Evolutionary conservation across 495 filamentous ascomycete species (phyloP).

Genomic region (Corynascus novoguineensis): DNA sequence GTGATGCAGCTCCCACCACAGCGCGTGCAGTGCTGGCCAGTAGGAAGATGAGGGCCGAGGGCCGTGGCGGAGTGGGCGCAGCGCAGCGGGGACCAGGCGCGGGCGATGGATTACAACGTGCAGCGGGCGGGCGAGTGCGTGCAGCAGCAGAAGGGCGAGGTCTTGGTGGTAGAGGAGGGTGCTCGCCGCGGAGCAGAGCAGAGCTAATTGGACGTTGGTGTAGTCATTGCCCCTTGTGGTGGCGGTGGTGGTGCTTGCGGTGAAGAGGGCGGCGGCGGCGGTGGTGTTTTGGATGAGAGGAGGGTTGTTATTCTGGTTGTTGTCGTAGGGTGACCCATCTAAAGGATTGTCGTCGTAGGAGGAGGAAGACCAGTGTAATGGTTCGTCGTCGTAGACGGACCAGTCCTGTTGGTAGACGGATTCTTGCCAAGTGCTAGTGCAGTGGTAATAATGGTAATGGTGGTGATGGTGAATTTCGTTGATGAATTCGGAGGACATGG

Average conservation of each 20-base stretch:
- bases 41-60: not conserved
- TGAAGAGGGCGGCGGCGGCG: too few relatives aligned
- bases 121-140: not conserved
- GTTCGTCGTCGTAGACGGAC: too few relatives aligned
- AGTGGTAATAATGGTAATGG: too few relatives aligned
- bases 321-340: too few relatives aligned
- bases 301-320: too few relatives aligned
- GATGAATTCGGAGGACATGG: too few relatives aligned
- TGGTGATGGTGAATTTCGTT: too few relatives aligned
- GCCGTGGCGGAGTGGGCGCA: not conserved
- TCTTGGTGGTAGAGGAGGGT: not conserved
- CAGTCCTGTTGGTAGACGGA: too few relatives aligned
- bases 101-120: not conserved
- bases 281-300: too few relatives aligned
- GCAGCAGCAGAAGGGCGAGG: not conserved
- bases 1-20: not conserved
- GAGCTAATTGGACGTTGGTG: not conserved
- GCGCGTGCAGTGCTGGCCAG: constrained; percentile 4
- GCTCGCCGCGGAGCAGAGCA: not conserved
- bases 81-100: not conserved
- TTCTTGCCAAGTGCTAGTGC: too few relatives aligned
- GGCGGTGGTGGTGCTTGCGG: not conserved
- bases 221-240: not conserved
- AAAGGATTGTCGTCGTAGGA: too few relatives aligned
- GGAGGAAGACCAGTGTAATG: too few relatives aligned